Percentiles rank a stretch among this genome's conserved stretches.
Evolutionary conservation across 805 yeast species (phyloP).

Genomic region (Teunomyces barrocoloradensis): DNA sequence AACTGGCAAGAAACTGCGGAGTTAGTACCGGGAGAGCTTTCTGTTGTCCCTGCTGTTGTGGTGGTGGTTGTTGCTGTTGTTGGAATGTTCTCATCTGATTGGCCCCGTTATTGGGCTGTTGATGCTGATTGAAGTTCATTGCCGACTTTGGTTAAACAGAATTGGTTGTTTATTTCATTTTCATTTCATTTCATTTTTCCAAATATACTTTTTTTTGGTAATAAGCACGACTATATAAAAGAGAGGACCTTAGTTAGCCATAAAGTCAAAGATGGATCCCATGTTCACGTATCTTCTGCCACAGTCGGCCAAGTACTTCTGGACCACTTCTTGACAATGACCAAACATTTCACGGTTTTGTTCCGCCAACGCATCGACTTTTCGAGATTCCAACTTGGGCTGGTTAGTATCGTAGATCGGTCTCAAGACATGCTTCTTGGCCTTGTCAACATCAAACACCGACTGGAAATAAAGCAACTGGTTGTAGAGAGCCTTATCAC

Average conservation of each 20-base stretch:
- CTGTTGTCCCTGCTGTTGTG: conserved; percentile 14
- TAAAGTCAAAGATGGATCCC: conserved; percentile 71
- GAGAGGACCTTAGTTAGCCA: conserved; percentile 19
- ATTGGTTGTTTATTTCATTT: conserved; percentile 1
- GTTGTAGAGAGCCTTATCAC: conserved; percentile 79
- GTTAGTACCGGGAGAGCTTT: conserved; percentile 24
- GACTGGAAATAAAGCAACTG: conserved; percentile 79
- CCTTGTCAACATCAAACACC: conserved; percentile 78
- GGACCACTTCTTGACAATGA: conserved; percentile 54
- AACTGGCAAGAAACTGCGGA: conserved; percentile 22
- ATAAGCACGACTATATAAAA: conserved; percentile 2
- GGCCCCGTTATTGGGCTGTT: conserved; percentile 5
- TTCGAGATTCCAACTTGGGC: conserved; percentile 43
- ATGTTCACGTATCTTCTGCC: conserved; percentile 89
- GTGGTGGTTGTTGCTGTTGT: conserved; percentile 17
- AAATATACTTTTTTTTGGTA: background rate
- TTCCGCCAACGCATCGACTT: conserved; percentile 71
- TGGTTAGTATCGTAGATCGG: conserved; percentile 44
- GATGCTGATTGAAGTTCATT: conserved; percentile 15
- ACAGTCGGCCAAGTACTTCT: conserved; percentile 72
- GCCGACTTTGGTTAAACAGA: background rate
- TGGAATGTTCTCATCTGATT: conserved; percentile 1
- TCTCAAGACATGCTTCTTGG: conserved; percentile 54
- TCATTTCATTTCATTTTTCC: background rate
- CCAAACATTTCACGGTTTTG: conserved; percentile 68